Base-by-base conservation (phyloP, 345 rosid species). In the Pseudoturritis turrita region DNA sequence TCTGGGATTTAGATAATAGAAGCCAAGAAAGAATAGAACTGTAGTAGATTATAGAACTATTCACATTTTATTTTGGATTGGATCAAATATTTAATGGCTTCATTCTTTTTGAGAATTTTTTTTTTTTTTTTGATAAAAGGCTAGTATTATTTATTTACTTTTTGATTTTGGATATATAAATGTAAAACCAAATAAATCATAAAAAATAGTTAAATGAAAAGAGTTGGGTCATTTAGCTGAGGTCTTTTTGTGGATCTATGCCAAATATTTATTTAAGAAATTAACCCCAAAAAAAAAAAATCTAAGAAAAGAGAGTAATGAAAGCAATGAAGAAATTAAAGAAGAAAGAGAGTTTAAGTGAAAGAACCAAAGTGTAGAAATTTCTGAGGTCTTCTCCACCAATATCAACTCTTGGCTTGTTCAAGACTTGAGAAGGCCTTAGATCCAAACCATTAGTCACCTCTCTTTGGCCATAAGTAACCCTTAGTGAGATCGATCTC, bases 331-430 rank as follows among this genome's bases (percentile, higher is more conserved):
- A 63, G 36, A 56, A 23, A 47, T 5, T 3, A 10, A 19, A 21
- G 31, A 71, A 41, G 51, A 37, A 10, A 68, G 43, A 41, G 76
- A 36, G 66, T 49, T 35, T 7, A 47, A 70, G 21, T 14, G 21
- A 17, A 57, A 12, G 25, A 39, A 77, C 80, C 80, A 77, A 77
- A 63, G 80, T 77, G 55, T 77, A 77, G 68, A 77, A 77, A 19
- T 56, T 71, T 50, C 80, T 64, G 40, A 77, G 80, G 21, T 77
- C 80, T 19, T 71, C 77, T 65, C 80, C 77, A 71, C 80, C 80
- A 77, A 77, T 77, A 56, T 77, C 80, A 71, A 71, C 80, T 51
- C 80, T 77, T 45, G 80, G 80, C 65, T 77, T 70, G 68, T 64
- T 65, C 19, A 47, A 49, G 50, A 77, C 43, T 23, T 77, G 80